Evolutionary conservation across 2,329 filamentous ascomycete species (phyloP), one percentile per base, ranked within the genome.

Genomic region (Calonectria fujianensis): DNA sequence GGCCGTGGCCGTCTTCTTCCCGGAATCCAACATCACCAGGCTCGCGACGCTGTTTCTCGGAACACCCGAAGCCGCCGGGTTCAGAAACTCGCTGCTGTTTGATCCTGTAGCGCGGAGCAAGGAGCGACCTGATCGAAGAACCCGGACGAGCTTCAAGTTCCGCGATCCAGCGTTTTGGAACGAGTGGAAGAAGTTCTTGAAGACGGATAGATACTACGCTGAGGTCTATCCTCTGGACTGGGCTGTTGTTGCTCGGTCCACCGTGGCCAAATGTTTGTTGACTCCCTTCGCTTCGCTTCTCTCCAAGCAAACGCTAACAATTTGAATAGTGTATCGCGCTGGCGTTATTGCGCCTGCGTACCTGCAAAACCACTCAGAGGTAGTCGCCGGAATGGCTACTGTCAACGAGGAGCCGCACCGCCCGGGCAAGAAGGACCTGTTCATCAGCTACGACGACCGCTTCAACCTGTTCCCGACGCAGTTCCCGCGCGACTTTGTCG

Each of bases 1-100:
- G 8, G 54, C 59, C 24, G 67, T 80, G 50, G 80, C 79, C 27
- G 82, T 83, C 78, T 83, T 83, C 74, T 82, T 83, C 48, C 81
- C 81, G 1, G 73, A 75, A 0, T 41, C 54, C 0, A 64, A 75
- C 0, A 45, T 48, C 0, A 71, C 80, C 1, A 54, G 45, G 2
- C 31, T 74, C 0, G 75, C 78, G 1, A 82, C 77, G 7, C 68
- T 68, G 67, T 80, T 79, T 27, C 14, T 82, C 2, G 66, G 76
- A 9, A 81, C 76, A 1, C 75, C 48, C 4, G 57, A 71, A 24
- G 78, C 70, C 54, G 70, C 77, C 2, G 63, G 52, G 1, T 76
- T 83, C 6, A 68, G 72, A 7, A 71, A 73, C 2, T 80, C 79
- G 1, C 11, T 35, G 2, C 35, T 83, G 0, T 83, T 83, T 52